Base-by-base conservation (phyloP, 129 eudicot genomes). In the Centrapalus pauciflorus region DNA sequence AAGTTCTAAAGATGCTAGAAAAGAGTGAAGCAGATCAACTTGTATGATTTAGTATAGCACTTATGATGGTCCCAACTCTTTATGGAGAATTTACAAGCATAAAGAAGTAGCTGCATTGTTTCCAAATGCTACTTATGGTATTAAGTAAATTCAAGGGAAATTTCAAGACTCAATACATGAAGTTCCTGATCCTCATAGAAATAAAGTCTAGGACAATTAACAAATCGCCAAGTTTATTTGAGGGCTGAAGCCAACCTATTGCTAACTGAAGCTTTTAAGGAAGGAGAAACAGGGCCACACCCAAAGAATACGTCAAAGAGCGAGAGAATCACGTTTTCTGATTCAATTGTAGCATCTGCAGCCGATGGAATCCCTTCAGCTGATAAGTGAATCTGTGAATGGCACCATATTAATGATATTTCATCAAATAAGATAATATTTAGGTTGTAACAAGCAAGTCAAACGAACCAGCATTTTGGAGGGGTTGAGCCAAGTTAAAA, bases 261-360 rank as follows among this genome's bases (percentile, higher is more conserved):
- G 46, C 81, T 67, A 49, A 81, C 83, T 52, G 98, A 88, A 73
- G 89, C 72, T 82, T 92, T 92, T 81, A 92, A 77, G 27, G 98
- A 40, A 46, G 96, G 96, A 61, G 96, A 92, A 76, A 92, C 98
- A 3, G 96, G 83, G 16, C 72, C 80, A 52, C 75, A 52, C 30
- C 98, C 98, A 64, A 92, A 79, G 72, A 88, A 92, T 17, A 92
- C 96, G 58, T 92, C 95, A 80, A 81, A 92, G 37, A 92, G 85
- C 32, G 98, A 87, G 43, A 63, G 62, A 26, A 95, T 67, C 33
- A 85, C 96, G 41, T 85, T 85, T 67, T 59, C 41, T 69, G 94
- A 87, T 51, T 80, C 82, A 46, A 88, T 83, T 61, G 86, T 81
- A 46, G 88, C 96, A 62, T 91, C 96, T 41, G 80, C 65, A 28